Evolutionary conservation across 176 grass and related monocot species (phyloP), one percentile per base, ranked within the genome.

Genomic region (Oryza coarctata): DNA sequence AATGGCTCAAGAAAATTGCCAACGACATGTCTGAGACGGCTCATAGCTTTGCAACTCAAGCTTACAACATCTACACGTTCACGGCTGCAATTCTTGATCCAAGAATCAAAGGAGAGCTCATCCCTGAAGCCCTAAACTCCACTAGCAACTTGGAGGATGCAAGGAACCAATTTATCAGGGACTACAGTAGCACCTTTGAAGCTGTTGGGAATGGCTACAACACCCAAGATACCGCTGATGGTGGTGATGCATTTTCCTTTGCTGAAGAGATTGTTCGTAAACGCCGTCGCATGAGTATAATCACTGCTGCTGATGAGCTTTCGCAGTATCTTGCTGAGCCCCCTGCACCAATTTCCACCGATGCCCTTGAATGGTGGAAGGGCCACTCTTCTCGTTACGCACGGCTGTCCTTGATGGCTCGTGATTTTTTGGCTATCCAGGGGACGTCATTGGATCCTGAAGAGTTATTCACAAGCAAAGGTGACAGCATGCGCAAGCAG

Each of bases 201-300:
- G 78, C 68, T 35, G 68, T 75, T 64, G 45, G 71, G 64, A 96
- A 88, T 87, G 90, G 86, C 39, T 90, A 83, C 45, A 68, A 40
- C 7, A 68, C 62, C 52, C 87, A 87, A 63, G 90, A 92, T 38
- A 81, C 65, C 55, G 29, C 49, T 2, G 92, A 89, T 23, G 84
- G 84, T 75, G 69, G 67, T 39, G 76, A 85, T 9, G 86, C 86
- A 18, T 94, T 98, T 84, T 95, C 95, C 41, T 98, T 95, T 63
- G 95, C 95, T 40, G 95, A 98, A 87, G 95, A 98, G 82, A 98
- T 98, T 68, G 89, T 94, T 25, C 82, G 92, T 38, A 98, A 95
- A 71, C 79, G 90, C 31, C 92, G 95, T 3, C 86, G 88, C 8
- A 67, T 92, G 73, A 88, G 79, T 69, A 88, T 89, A 84, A 90